Conservation (phyloP, 2,329 filamentous ascomycete species). For the Hymenoscyphus albidus region DNA sequence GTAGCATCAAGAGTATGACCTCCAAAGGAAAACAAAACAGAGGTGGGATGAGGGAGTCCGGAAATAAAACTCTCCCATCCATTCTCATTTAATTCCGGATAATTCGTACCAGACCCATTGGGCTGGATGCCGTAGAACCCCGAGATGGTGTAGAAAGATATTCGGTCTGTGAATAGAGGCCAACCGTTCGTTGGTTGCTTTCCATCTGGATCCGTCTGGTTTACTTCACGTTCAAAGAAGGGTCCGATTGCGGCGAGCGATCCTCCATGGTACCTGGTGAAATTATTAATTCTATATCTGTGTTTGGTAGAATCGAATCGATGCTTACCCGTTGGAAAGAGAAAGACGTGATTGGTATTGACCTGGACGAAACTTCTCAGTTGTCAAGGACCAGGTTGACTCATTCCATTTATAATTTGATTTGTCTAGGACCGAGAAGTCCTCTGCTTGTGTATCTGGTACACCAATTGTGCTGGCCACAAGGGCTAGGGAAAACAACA, state of each 20-base stretch:
- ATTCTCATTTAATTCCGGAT: constrained; percentile 65
- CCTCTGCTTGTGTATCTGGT: constrained; percentile 16
- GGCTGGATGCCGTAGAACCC: constrained; percentile 63
- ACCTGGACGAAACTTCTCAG: constrained; percentile 27
- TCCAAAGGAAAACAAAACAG: constrained; percentile 53
- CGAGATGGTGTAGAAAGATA: constrained; percentile 63
- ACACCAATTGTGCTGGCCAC: background rate
- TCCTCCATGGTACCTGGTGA: constrained; percentile 31
- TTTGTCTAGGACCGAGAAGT: constrained; percentile 30
- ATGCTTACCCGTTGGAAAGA: constrained; percentile 33
- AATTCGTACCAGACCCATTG: constrained; percentile 58
- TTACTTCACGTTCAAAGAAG: constrained; percentile 34
- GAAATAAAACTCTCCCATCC: constrained; percentile 67
- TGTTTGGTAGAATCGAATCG: background rate
- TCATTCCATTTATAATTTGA: constrained; percentile 31
- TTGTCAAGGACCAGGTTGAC: constrained; percentile 31
- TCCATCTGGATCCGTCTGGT: constrained; percentile 31
- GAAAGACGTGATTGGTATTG: constrained; percentile 34
- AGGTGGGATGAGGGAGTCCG: constrained; percentile 67
- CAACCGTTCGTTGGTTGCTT: constrained; percentile 53
- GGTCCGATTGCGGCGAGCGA: constrained; percentile 32
- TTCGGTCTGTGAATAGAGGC: constrained; percentile 60
- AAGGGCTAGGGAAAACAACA: background rate
- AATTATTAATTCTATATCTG: constrained; percentile 4
- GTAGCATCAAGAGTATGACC: constrained; percentile 56